Evolutionary conservation across 495 filamentous ascomycete species (phyloP).

Genomic region (Hamigera avellanea): DNA sequence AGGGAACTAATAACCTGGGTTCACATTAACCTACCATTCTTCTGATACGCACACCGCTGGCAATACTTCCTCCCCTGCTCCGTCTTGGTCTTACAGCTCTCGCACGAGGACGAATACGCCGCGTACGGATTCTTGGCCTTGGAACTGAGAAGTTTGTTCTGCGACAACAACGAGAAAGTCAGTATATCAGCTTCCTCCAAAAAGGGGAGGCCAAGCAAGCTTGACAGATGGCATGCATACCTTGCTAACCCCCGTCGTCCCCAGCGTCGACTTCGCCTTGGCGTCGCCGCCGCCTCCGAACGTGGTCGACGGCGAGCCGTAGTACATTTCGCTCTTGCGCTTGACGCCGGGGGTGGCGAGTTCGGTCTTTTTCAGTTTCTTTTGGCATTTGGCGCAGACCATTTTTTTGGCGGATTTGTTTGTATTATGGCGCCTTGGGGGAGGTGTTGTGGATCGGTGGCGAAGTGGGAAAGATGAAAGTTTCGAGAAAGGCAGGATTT

Average conservation of each 20-base stretch:
- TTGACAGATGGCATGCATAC: too few relatives aligned
- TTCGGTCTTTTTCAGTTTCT: constrained; percentile 47
- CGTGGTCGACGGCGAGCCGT: constrained; percentile 51
- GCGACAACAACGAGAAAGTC: constrained; percentile 1
- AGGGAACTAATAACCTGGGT: neutral
- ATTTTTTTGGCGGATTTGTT: constrained; percentile 23
- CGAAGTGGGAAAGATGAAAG: too few relatives aligned
- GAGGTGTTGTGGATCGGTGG: too few relatives aligned
- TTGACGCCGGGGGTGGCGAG: constrained; percentile 61
- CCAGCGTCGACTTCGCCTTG: constrained; percentile 34
- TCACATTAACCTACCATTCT: constrained; percentile 37
- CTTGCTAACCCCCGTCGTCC: constrained; percentile 28
- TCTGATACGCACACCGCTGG: constrained; percentile 55
- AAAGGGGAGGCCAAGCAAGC: too few relatives aligned
- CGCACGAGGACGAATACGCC: constrained; percentile 50
- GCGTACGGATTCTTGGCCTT: constrained; percentile 61
- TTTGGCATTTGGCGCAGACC: constrained; percentile 61
- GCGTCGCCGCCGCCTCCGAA: constrained; percentile 42
- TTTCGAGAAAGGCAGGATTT: too few relatives aligned
- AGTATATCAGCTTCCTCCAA: neutral
- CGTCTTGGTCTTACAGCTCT: constrained; percentile 52
- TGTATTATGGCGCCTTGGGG: too few relatives aligned
- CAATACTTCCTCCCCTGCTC: constrained; percentile 51
- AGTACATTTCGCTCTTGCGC: constrained; percentile 61
- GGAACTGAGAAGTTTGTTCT: constrained; percentile 60